Percentiles rank a stretch among this genome's conserved stretches.
phyloP scores from a whole-genome alignment of 768 basidiomycete genomes.

The Mycena rosella region DNA sequence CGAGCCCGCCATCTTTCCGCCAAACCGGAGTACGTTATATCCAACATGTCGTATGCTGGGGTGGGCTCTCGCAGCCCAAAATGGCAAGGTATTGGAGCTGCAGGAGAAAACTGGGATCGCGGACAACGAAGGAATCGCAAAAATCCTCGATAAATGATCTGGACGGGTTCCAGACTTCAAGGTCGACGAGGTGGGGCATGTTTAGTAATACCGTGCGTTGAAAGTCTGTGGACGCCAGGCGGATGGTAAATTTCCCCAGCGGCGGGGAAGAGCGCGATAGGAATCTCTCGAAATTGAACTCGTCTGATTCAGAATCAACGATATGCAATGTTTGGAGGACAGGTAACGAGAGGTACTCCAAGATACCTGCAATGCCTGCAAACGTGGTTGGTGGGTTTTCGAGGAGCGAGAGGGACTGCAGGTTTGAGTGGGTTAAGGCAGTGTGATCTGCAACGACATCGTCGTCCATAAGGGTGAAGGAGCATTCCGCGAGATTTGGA shows the following conservation, averaged over 20 bases:
- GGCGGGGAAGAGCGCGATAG: neutral
- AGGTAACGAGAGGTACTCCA: neutral
- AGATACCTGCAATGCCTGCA: neutral
- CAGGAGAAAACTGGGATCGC: no score
- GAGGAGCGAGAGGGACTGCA: slow-evolving; percentile 14
- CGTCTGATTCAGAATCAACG: neutral
- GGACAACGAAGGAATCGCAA: no score
- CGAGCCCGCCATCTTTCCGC: no score
- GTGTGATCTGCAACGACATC: neutral
- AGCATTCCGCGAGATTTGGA: slow-evolving; percentile 3
- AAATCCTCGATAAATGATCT: no score
- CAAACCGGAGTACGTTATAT: no score
- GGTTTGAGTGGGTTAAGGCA: neutral
- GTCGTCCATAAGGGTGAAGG: neutral
- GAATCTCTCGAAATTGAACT: neutral
- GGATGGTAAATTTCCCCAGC: neutral
- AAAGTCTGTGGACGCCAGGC: neutral
- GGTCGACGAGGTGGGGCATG: no score
- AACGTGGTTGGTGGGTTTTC: neutral
- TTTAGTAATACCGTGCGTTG: no score
- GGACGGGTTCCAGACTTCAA: no score
- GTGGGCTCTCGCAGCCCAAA: no score
- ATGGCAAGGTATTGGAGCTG: no score
- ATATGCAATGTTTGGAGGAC: neutral
- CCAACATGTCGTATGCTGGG: no score